Evolutionary conservation across 139 green algal genomes (phyloP).

Genomic region (Tetraselmis chui): DNA sequence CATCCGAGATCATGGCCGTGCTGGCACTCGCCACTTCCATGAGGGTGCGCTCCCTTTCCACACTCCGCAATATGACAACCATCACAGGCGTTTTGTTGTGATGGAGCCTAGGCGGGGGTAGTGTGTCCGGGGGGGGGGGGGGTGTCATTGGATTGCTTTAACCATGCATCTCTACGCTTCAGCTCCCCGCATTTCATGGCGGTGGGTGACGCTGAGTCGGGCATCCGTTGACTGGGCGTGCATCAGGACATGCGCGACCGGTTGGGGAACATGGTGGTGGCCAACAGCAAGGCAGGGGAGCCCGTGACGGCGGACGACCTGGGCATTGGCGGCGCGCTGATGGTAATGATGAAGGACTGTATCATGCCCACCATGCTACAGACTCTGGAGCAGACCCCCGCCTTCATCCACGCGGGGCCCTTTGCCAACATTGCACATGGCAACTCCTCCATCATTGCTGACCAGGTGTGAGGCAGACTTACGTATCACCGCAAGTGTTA

Average conservation of each 20-base stretch:
- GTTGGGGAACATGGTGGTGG: conserved; percentile 88
- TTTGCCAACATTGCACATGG: conserved; percentile 98
- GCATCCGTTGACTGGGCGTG: no score
- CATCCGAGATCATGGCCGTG: conserved; percentile 96
- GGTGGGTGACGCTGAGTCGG: no score
- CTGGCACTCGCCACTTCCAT: conserved; percentile 84
- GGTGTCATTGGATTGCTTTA: no score
- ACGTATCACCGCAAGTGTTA: no score
- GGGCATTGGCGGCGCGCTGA: conserved; percentile 88
- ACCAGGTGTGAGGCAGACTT: conserved; percentile 56
- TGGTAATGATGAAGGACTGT: conserved; percentile 86
- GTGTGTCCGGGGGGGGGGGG: no score
- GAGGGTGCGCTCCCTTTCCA: background rate
- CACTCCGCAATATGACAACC: no score
- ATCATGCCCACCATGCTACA: conserved; percentile 39
- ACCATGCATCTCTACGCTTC: no score
- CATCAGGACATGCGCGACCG: conserved; percentile 79
- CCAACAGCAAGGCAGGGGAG: conserved; percentile 49
- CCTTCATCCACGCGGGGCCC: conserved; percentile 86
- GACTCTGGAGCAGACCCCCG: conserved; percentile 93
- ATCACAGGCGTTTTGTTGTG: no score
- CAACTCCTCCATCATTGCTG: conserved; percentile 92
- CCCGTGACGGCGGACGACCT: conserved; percentile 94
- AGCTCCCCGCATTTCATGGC: no score
- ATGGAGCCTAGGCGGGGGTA: no score